These are phyloP conservation scores for Calonectria montana DNA, from an alignment of 2,329 filamentous ascomycete genomes.

Conservation along the genomic window DNA sequence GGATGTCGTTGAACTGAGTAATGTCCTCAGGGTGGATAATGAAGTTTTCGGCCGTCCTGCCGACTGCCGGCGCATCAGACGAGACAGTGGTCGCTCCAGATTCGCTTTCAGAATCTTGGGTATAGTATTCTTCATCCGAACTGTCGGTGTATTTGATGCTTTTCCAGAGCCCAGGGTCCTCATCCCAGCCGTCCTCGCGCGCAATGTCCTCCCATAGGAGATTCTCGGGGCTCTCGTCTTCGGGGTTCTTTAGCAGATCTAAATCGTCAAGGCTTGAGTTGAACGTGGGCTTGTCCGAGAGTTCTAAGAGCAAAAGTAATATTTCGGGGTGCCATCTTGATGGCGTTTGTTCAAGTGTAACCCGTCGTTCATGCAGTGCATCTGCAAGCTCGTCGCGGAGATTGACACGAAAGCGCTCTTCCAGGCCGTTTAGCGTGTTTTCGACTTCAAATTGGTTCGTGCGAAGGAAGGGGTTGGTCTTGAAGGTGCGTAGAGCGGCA, in stretches of 20 bases:
- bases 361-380: constrained; percentile 69
- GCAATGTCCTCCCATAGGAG: constrained; percentile 86
- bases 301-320: constrained; percentile 80
- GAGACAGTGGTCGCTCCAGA: constrained; percentile 46
- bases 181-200: constrained; percentile 78
- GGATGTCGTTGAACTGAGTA: constrained; percentile 45
- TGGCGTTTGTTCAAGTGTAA: constrained; percentile 65
- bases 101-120: constrained; percentile 53
- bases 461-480: constrained; percentile 67
- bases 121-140: constrained; percentile 64
- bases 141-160: constrained; percentile 75
- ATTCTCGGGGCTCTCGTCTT: constrained; percentile 55
- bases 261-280: constrained; percentile 75
- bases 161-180: constrained; percentile 76
- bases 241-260: constrained; percentile 59
- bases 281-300: constrained; percentile 83
- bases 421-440: constrained; percentile 74
- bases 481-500: constrained; percentile 61
- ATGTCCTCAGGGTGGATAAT: constrained; percentile 50
- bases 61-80: constrained; percentile 36
- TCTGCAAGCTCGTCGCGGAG: constrained; percentile 84
- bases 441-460: constrained; percentile 82
- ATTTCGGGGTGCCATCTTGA: constrained; percentile 82
- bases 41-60: constrained; percentile 46
- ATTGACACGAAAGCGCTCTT: constrained; percentile 87